Conservation (phyloP, 2,329 filamentous ascomycete genomes). For the Corinectria fuckeliana region DNA sequence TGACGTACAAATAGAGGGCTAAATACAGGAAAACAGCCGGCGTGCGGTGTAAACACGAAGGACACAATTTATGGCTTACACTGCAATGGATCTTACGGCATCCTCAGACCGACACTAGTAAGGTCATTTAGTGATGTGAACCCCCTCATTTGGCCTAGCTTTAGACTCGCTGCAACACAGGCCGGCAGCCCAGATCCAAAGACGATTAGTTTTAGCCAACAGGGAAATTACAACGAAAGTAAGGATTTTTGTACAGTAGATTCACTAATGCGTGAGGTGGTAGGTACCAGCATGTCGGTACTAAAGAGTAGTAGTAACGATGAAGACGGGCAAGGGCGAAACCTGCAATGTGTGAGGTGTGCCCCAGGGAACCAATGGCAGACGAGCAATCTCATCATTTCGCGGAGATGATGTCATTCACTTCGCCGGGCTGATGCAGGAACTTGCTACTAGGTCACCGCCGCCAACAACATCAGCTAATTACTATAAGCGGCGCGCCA, state of each 20-base stretch:
- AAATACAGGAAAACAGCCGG: slow-evolving; percentile 5
- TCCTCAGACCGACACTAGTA: neutral
- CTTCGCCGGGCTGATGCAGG: slow-evolving; percentile 10
- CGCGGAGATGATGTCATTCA: slow-evolving; percentile 12
- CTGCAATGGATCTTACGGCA: slow-evolving; percentile 14
- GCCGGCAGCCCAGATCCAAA: neutral
- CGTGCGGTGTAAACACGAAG: neutral
- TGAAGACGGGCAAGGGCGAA: neutral
- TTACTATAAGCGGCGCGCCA: neutral
- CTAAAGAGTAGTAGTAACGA: neutral
- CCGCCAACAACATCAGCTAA: slow-evolving; percentile 8
- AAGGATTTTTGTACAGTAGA: neutral
- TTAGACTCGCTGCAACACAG: neutral
- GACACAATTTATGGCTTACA: neutral
- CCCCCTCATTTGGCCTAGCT: neutral
- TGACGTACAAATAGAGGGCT: neutral
- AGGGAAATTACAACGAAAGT: neutral
- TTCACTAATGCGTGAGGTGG: too few relatives aligned
- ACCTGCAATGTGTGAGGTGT: neutral
- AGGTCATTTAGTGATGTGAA: slow-evolving; percentile 11
- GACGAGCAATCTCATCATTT: neutral
- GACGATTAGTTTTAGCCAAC: too few relatives aligned
- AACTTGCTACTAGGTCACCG: slow-evolving; percentile 11
- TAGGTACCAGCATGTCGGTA: neutral
- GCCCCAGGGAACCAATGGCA: neutral